Evolutionary conservation across 2,329 filamentous ascomycete species (phyloP), one percentile per base, ranked within the genome.

Genomic region (Botrytis elliptica): DNA sequence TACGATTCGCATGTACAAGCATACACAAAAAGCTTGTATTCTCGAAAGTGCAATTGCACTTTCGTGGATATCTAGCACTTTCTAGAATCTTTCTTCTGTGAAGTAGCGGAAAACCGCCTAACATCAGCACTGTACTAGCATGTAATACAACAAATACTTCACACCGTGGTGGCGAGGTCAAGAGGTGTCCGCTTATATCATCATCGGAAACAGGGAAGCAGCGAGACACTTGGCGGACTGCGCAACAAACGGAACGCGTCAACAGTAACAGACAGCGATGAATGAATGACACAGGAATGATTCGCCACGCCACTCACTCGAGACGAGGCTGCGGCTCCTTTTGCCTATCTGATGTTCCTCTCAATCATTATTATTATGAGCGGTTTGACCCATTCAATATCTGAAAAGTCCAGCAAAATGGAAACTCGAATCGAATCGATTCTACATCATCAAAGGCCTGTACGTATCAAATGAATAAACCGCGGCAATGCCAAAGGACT

Each of bases 401-500:
- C 44, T 18, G 22, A 22, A 33, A 16, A 42, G 18, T 55, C 42
- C 25, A 29, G 36, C 71, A n/a, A 55, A 44, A 73, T 73, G 71
- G 71, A 29, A 57, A 60, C 25, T 49, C 60, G 33, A 20, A 33
- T 52, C 49, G 40, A 25, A 8, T 33, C 18, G 10, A 62, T 25
- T 36, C 46, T 49, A 16, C 64, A 73, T 55, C 42, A 62, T 42
- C 40, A n/a, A 55, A 29, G 29, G 42, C 55, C 36, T 40, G 16
- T 29, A 52, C 52, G 42, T 42, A 73, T 52, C 65, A 46, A 62
- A 73, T 69, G 64, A 73, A 40, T 38, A 25, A 52, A 69, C 42
- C 18, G 55, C 36, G 25, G 52, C 12, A n/a, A 77, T 76, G 76
- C 71, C 75, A 49, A 76, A 74, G 69, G 72, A 77, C 38, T 77